These are phyloP conservation scores for Lactarius vividus DNA, from an alignment of 768 basidiomycete genomes.

Conservation along the genomic window DNA sequence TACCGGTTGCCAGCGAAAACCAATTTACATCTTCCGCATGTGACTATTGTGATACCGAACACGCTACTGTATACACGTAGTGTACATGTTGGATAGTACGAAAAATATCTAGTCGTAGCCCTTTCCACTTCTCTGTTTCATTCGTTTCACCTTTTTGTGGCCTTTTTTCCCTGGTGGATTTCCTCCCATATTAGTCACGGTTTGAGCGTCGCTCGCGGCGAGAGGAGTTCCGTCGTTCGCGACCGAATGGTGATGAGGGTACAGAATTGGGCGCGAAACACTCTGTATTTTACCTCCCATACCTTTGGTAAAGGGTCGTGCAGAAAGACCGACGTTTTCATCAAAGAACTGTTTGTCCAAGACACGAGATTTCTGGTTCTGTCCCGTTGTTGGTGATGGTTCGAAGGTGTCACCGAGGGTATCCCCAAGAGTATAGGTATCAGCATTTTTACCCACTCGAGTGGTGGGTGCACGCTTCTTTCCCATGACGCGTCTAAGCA, in stretches of 20 bases:
- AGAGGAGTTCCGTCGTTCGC: constrained; percentile 76
- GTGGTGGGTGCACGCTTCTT: constrained; percentile 90
- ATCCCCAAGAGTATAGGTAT: constrained; percentile 51
- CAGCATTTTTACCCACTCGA: constrained; percentile 78
- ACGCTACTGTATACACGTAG: neutral
- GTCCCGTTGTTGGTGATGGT: constrained; percentile 16
- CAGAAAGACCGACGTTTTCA: constrained; percentile 46
- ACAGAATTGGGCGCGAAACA: constrained; percentile 62
- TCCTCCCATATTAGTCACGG: constrained; percentile 40
- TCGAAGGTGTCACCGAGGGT: constrained; percentile 18
- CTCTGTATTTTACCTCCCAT: constrained; percentile 53
- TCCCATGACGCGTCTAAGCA: constrained; percentile 56
- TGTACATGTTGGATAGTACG: neutral
- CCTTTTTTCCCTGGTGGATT: constrained; percentile 64
- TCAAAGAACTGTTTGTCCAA: constrained; percentile 86
- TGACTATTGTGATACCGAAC: neutral
- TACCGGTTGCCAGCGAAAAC: neutral
- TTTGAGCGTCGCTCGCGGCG: constrained; percentile 41
- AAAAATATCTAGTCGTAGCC: constrained; percentile 67
- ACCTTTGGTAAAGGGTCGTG: constrained; percentile 65
- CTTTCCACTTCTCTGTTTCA: constrained; percentile 88
- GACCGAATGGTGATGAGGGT: constrained; percentile 82
- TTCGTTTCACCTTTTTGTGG: constrained; percentile 76
- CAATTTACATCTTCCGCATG: neutral
- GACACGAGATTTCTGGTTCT: constrained; percentile 56